Percentiles rank a stretch among this genome's conserved stretches.
These are phyloP conservation scores for Globisporangium megalacanthum DNA, from an alignment of 352 stramenopile genomes.

Conservation along the genomic window DNA sequence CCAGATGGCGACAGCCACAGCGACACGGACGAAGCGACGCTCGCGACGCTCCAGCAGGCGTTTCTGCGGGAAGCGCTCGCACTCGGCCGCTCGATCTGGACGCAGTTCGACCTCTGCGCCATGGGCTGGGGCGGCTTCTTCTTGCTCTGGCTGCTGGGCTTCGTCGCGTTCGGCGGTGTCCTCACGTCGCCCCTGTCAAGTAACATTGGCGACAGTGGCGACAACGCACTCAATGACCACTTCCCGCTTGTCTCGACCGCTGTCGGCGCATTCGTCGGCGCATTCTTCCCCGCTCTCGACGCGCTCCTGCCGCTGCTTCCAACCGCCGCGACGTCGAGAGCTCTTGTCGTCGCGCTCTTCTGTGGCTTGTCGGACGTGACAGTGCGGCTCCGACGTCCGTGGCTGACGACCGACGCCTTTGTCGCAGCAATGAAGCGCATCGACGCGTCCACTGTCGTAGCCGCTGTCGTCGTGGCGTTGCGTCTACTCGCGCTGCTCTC, in stretches of 20 bases:
- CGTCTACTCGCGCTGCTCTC: slow-evolving; percentile 66
- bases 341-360: slow-evolving; percentile 1
- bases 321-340: slow-evolving; percentile 6
- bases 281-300: slow-evolving; percentile 8
- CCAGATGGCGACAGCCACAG: slow-evolving; percentile 6
- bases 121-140: slow-evolving; percentile 69
- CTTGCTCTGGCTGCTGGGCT: slow-evolving; percentile 33
- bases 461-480: slow-evolving; percentile 41
- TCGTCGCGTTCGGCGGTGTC: slow-evolving; percentile 6
- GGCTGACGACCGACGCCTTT: background rate
- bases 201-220: too few relatives aligned
- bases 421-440: background rate
- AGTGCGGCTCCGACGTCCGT: background rate
- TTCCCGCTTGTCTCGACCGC: slow-evolving; percentile 3
- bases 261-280: slow-evolving; percentile 2
- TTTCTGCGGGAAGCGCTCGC: slow-evolving; percentile 65
- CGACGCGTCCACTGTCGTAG: slow-evolving; percentile 21
- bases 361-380: slow-evolving; percentile 10
- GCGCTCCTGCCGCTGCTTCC: slow-evolving; percentile 8
- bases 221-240: background rate
- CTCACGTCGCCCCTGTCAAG: background rate
- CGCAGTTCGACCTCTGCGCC: slow-evolving; percentile 76
- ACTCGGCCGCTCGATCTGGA: slow-evolving; percentile 77
- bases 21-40: slow-evolving; percentile 19
- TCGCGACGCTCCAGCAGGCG: slow-evolving; percentile 32